Conservation (phyloP, 768 basidiomycete genomes). For the Boletus eberwhitei region DNA sequence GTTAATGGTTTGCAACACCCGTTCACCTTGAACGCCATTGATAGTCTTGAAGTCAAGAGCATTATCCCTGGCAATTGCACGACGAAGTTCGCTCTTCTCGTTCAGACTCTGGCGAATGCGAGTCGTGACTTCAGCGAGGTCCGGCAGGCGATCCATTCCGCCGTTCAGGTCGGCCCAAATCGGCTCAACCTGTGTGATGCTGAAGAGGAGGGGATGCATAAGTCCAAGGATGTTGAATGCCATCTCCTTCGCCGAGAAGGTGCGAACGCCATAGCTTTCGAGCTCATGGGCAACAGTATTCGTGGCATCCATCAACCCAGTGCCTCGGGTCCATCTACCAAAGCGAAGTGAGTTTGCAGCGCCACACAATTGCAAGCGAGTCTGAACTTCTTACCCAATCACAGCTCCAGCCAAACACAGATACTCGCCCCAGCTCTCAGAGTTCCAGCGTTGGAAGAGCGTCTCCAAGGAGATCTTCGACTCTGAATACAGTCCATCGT, state of each 20-base stretch:
- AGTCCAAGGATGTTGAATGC: slow-evolving; percentile 99
- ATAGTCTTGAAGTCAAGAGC: slow-evolving; percentile 91
- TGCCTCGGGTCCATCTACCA: slow-evolving; percentile 92
- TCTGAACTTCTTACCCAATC: slow-evolving; percentile 68
- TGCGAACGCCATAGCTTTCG: slow-evolving; percentile 90
- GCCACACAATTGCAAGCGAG: slow-evolving; percentile 6
- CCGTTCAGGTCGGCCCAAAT: slow-evolving; percentile 99
- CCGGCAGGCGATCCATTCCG: slow-evolving; percentile 95
- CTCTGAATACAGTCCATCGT: slow-evolving; percentile 96
- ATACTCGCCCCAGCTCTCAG: slow-evolving; percentile 99
- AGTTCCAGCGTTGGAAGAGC: slow-evolving; percentile 95
- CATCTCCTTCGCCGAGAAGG: slow-evolving; percentile 99
- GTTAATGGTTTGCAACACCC: slow-evolving; percentile 86
- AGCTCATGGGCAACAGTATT: slow-evolving; percentile 93
- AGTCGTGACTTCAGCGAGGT: slow-evolving; percentile 86
- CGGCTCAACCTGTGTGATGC: slow-evolving; percentile 98
- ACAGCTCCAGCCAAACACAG: slow-evolving; percentile 97
- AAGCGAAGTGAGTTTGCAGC: slow-evolving; percentile 4
- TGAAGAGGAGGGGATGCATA: slow-evolving; percentile 99
- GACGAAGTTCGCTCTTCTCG: slow-evolving; percentile 88
- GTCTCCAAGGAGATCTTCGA: slow-evolving; percentile 98
- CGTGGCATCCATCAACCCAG: slow-evolving; percentile 93
- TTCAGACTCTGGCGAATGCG: slow-evolving; percentile 80
- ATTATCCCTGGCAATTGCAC: slow-evolving; percentile 91
- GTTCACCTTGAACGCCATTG: slow-evolving; percentile 89